Evolutionary conservation across 441 rosid genomes (phyloP).

Genomic region (Pelargonium myrrhifolium): DNA sequence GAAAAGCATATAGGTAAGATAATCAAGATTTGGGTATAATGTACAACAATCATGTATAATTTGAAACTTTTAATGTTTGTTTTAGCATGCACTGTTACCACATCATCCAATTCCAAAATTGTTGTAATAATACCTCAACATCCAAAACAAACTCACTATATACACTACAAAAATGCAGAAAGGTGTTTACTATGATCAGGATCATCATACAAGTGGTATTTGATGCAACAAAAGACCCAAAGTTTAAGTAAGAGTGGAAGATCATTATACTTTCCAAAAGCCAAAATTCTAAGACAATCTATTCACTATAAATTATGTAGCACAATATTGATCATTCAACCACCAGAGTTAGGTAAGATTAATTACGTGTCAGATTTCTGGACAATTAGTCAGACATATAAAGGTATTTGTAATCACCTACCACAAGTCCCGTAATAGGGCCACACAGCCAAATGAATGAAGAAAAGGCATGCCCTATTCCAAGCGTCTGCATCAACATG

Average conservation of each 20-base stretch:
- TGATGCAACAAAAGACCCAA: neutral
- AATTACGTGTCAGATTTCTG: neutral
- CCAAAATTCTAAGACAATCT: too few relatives aligned
- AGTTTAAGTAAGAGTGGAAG: neutral
- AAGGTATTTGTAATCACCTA: constrained; percentile 48
- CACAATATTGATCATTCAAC: too few relatives aligned
- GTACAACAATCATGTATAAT: neutral
- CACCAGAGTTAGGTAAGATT: too few relatives aligned
- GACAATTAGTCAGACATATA: neutral
- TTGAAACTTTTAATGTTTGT: neutral
- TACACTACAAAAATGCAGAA: neutral
- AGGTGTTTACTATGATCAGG: neutral
- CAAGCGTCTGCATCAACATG: constrained; percentile 73
- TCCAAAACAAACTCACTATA: neutral
- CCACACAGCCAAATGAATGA: constrained; percentile 98
- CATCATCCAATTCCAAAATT: neutral
- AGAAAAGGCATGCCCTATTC: constrained; percentile 83
- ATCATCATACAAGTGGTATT: neutral
- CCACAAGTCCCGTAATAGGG: constrained; percentile 96
- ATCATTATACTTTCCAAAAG: neutral
- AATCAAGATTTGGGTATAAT: neutral
- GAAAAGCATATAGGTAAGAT: constrained; percentile 22
- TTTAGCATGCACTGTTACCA: neutral
- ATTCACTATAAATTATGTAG: too few relatives aligned
- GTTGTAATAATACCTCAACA: neutral